Evolutionary conservation across 345 rosid genomes (phyloP).

Genomic region (Arabidopsis thaliana): TAIR10.1 NC_003076.8:24814501-24815000

Average conservation of each 20-base stretch:
- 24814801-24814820: slow-evolving; percentile 78
- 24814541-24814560: slow-evolving; percentile 58
- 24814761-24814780: slow-evolving; percentile 61
- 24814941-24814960: background rate
- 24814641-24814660: slow-evolving; percentile 65
- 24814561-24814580: slow-evolving; percentile 55
- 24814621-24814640: slow-evolving; percentile 62
- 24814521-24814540: slow-evolving; percentile 65
- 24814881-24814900: background rate
- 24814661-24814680: slow-evolving; percentile 57
- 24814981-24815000: slow-evolving; percentile 20
- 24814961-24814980: background rate
- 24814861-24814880: background rate
- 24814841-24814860: slow-evolving; percentile 26
- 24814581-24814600: slow-evolving; percentile 88
- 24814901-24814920: background rate
- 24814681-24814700: slow-evolving; percentile 67
- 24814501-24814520: slow-evolving; percentile 86
- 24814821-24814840: slow-evolving; percentile 30
- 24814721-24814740: slow-evolving; percentile 92
- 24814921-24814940: slow-evolving; percentile 6
- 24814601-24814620: slow-evolving; percentile 66
- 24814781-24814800: slow-evolving; percentile 97
- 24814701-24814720: slow-evolving; percentile 70
- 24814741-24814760: slow-evolving; percentile 71